Base-by-base conservation (phyloP, 2,329 filamentous ascomycete species). In the Trichoderma polysporum region DNA sequence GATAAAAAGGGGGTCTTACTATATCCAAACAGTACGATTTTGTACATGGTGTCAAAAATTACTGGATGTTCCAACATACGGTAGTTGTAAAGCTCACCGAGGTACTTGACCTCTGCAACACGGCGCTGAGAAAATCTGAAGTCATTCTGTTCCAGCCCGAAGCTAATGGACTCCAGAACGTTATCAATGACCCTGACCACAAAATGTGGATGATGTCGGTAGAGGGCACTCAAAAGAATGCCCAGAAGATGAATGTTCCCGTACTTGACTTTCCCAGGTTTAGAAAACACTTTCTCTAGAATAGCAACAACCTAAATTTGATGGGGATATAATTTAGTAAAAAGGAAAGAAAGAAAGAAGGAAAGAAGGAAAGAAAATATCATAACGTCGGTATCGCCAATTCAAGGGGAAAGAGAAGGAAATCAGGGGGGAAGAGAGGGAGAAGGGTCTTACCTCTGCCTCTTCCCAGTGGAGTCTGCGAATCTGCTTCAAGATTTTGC, bases 401-500 rank as follows among this genome's bases (percentile, higher is more conserved):
- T 7, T 45, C 17, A 22, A 15, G 1, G 7, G 19, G 12, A 5
- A 9, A n/a, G 12, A 15, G 27, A 2, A 22, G 3, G n/a, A 8
- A 1, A 27, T 5, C 3, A 35, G 10, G 12, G 5, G 10, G 1
- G 17, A 27, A n/a, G 10, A 53, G 29, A 33, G 29, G 37, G 2
- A 5, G 1, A 22, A 47, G 7, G 22, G 27, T 8, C 33, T 29
- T 79, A 90, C 89, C 76, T 98, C 94, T 58, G 86, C 83, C 77
- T 99, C 95, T 79, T 99, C 95, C 95, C 95, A 99, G 75, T 99
- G 95, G 67, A 99, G 87, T 75, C 96, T 93, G 66, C 95, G 91
- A 70, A 99, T 91, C 72, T 97, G 93, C 80, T 97, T 97, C 69
- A 97, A 84, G 59, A 97, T 90, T 80, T 94, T 97, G 73, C 94